A percentile compares a stretch with the other conserved stretches of the same genome.
Conservation (phyloP, 768 basidiomycete genomes). For the Suillus alpinus region DNA sequence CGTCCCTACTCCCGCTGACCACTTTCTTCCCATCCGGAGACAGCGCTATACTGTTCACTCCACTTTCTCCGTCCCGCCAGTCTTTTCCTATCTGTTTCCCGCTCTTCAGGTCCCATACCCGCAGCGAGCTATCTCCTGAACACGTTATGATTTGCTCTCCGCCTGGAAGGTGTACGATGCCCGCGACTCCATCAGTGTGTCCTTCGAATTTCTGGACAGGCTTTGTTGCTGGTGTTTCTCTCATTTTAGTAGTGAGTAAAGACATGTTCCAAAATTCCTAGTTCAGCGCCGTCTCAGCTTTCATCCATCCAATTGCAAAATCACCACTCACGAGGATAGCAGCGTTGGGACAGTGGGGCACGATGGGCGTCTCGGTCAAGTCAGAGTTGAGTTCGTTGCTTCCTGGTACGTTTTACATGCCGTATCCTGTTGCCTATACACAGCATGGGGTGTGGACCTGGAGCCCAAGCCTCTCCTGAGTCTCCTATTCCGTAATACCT, state of each 20-base stretch:
- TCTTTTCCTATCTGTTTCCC: not conserved
- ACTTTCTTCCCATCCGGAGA: not conserved
- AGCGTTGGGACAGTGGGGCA: no score
- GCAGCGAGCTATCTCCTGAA: not conserved
- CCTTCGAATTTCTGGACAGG: not conserved
- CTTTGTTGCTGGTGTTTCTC: not conserved
- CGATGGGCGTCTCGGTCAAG: not conserved
- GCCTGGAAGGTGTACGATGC: no score
- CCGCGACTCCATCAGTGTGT: no score
- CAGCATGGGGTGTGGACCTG: not conserved
- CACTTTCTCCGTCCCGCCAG: not conserved
- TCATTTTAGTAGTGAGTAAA: no score
- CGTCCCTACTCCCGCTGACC: no score
- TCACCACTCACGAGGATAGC: constrained; percentile 38
- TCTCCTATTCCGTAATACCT: no score
- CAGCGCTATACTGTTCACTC: not conserved
- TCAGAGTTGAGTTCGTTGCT: not conserved
- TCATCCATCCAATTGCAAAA: no score
- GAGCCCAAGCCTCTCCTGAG: no score
- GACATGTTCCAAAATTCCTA: no score
- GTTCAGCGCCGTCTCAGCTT: no score
- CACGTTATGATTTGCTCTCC: no score
- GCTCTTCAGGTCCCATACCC: not conserved
- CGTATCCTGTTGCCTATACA: not conserved
- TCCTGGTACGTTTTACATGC: not conserved